These are phyloP conservation scores for Syncephalis fuscata DNA, from an alignment of 371 early-diverging fungal species.

Conservation along the genomic window DNA sequence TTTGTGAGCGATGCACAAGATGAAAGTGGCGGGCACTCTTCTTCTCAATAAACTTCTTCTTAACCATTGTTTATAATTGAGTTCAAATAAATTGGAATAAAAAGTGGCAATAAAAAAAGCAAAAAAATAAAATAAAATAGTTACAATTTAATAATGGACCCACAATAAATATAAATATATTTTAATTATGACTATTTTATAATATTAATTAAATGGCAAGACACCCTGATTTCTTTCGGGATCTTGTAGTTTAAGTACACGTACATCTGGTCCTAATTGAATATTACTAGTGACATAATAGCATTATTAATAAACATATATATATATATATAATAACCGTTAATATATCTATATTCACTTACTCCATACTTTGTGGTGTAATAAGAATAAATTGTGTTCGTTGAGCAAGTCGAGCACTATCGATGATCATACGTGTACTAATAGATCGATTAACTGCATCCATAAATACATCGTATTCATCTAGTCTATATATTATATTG, in stretches of 20 bases:
- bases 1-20: constrained; percentile 88
- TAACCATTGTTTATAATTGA: too few species aligned
- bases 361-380: constrained; percentile 65
- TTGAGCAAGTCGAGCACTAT: constrained; percentile 45
- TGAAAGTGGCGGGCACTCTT: constrained; percentile 68
- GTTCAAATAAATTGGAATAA: too few species aligned
- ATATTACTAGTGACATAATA: constrained; percentile 32
- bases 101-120: too few species aligned
- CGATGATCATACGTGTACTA: constrained; percentile 77
- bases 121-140: too few species aligned
- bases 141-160: too few species aligned
- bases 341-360: constrained; percentile 3
- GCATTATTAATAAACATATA: constrained; percentile 8
- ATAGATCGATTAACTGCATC: constrained; percentile 93
- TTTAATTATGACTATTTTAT: too few species aligned
- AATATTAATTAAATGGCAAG: too few species aligned
- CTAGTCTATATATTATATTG: constrained; percentile 37
- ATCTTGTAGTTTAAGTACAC: constrained; percentile 44
- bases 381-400: constrained; percentile 86
- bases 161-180: too few species aligned
- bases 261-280: constrained; percentile 43
- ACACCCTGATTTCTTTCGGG: constrained; percentile 38
- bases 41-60: constrained; percentile 77
- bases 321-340: too few species aligned
- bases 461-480: constrained; percentile 99